Conservation (phyloP, 352 stramenopile genomes). For the Blastocystis hominis region DNA sequence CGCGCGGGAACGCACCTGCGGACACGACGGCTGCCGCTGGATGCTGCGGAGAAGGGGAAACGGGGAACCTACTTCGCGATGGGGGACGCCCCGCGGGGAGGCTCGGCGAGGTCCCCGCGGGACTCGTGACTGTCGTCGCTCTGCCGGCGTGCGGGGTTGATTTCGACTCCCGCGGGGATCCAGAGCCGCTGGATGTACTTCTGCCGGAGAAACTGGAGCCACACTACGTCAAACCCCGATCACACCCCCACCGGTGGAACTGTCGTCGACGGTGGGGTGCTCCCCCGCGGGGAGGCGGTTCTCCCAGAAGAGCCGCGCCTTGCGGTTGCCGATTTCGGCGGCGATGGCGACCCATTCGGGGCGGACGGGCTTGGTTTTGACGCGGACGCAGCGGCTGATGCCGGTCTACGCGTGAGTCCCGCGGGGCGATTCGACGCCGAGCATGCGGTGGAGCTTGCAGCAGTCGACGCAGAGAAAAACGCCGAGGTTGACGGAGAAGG, state of each 20-base stretch:
- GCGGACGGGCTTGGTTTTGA: slow-evolving; percentile 9
- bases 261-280: not conserved
- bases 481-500: slow-evolving; percentile 43
- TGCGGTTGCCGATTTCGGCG: slow-evolving; percentile 46
- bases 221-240: not conserved
- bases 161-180: not conserved
- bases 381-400: not conserved
- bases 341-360: slow-evolving; percentile 31
- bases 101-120: no score
- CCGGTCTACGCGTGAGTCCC: not conserved
- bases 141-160: no score
- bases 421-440: not conserved
- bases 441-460: slow-evolving; percentile 3
- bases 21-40: not conserved
- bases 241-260: not conserved
- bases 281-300: not conserved
- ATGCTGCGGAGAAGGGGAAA: not conserved
- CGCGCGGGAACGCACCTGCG: not conserved
- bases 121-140: no score
- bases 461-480: slow-evolving; percentile 46
- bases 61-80: not conserved
- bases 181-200: slow-evolving; percentile 38
- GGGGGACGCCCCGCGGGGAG: no score
- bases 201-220: slow-evolving; percentile 22
- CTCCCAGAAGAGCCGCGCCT: slow-evolving; percentile 44